A percentile compares a stretch with the other conserved stretches of the same genome.
Conservation (phyloP, 306 rosid species). For the Alnus glutinosa region DNA sequence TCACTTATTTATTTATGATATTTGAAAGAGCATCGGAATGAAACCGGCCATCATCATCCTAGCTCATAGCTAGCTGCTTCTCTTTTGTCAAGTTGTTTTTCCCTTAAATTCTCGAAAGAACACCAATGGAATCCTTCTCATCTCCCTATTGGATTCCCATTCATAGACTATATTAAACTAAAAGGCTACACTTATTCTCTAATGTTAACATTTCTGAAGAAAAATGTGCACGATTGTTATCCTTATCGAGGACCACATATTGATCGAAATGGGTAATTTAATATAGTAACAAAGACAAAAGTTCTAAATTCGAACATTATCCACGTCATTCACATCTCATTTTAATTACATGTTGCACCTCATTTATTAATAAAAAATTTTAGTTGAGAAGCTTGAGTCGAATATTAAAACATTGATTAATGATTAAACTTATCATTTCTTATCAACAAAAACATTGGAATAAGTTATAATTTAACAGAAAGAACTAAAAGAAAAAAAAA, state of each 20-base stretch:
- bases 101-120: neutral
- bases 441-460: no score
- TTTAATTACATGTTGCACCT: no score
- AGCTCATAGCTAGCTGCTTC: neutral
- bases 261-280: no score
- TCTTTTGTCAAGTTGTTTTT: neutral
- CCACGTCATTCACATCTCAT: no score
- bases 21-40: conserved; percentile 16
- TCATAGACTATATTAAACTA: neutral
- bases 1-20: conserved; percentile 25
- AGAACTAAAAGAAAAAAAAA: neutral
- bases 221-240: neutral
- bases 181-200: neutral
- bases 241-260: neutral
- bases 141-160: conserved; percentile 18
- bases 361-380: no score
- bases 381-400: no score
- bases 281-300: no score
- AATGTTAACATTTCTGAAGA: neutral
- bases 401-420: no score
- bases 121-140: conserved; percentile 7
- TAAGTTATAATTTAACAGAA: neutral
- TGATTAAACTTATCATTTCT: neutral
- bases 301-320: no score
- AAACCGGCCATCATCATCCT: conserved; percentile 13